Percentiles rank a stretch among this genome's conserved stretches.
These are phyloP conservation scores for Rhizodiscina lignyota DNA, from an alignment of 495 filamentous ascomycete species.

Conservation along the genomic window DNA sequence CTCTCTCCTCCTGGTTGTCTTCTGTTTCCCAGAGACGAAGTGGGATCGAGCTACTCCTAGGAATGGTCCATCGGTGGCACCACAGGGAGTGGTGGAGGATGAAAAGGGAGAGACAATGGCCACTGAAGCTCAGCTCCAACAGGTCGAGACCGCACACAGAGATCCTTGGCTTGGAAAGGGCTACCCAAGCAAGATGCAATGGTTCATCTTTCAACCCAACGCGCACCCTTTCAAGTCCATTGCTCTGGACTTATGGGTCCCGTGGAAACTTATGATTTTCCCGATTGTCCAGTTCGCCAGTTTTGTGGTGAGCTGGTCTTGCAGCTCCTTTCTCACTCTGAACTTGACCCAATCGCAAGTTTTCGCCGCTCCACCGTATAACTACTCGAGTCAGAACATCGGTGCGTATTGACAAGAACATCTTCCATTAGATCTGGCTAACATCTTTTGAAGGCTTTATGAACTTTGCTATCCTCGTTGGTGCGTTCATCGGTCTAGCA, in stretches of 20 bases:
- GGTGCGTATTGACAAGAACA: too few relatives aligned
- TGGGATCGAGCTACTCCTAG: conserved; percentile 31
- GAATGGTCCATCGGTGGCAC: not conserved
- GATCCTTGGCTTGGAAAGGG: conserved; percentile 31
- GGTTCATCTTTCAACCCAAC: conserved; percentile 31
- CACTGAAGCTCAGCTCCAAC: conserved; percentile 14
- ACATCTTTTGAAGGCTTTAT: conserved; percentile 30
- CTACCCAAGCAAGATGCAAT: conserved; percentile 35
- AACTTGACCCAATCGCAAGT: conserved; percentile 48
- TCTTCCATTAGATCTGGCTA: too few relatives aligned
- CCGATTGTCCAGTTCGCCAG: conserved; percentile 45
- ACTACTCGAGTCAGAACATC: conserved; percentile 33
- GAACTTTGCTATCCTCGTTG: conserved; percentile 31
- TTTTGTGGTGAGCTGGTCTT: conserved; percentile 43
- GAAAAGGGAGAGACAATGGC: too few relatives aligned
- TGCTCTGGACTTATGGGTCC: conserved; percentile 30
- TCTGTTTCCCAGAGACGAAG: conserved; percentile 44
- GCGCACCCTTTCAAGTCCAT: conserved; percentile 25
- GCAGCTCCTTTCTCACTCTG: conserved; percentile 40
- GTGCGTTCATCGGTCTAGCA: conserved; percentile 35
- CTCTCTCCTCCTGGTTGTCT: conserved; percentile 30
- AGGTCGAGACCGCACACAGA: conserved; percentile 12
- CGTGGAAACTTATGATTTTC: conserved; percentile 41
- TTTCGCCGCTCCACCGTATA: conserved; percentile 42
- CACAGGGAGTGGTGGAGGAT: too few relatives aligned